Conservation (phyloP, 2,329 filamentous ascomycete species). For the Botrytis porri region DNA sequence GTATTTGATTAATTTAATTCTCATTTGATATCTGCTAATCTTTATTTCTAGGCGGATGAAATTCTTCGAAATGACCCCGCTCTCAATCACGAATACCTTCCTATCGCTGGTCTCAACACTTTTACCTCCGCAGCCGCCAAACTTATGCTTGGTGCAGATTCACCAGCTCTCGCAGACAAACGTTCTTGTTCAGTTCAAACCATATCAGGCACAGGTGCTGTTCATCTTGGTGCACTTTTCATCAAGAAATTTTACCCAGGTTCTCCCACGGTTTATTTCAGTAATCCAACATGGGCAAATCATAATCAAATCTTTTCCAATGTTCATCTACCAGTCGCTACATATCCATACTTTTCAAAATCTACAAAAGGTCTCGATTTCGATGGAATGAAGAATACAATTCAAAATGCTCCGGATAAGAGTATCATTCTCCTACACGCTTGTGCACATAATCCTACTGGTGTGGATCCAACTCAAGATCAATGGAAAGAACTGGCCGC, state of each 20-base stretch:
- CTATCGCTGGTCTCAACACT: conserved; percentile 81
- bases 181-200: conserved; percentile 82
- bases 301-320: conserved; percentile 98
- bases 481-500: conserved; percentile 91
- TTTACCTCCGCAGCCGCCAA: conserved; percentile 91
- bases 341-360: conserved; percentile 93
- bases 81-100: conserved; percentile 97
- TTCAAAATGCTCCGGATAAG: conserved; percentile 69
- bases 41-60: conserved; percentile 72
- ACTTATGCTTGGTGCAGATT: conserved; percentile 77
- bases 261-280: conserved; percentile 80
- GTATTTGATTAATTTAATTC: conserved; percentile 47
- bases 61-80: conserved; percentile 83
- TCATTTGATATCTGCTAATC: not conserved
- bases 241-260: conserved; percentile 84
- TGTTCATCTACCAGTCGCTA: conserved; percentile 71
- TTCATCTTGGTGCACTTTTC: conserved; percentile 92
- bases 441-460: conserved; percentile 97
- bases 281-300: conserved; percentile 96
- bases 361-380: conserved; percentile 89
- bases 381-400: conserved; percentile 74
- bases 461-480: conserved; percentile 87
- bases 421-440: conserved; percentile 90
- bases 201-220: conserved; percentile 94
- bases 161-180: conserved; percentile 79